Evolutionary conservation across 768 basidiomycete genomes (phyloP).

Genomic region (Chiua virens): DNA sequence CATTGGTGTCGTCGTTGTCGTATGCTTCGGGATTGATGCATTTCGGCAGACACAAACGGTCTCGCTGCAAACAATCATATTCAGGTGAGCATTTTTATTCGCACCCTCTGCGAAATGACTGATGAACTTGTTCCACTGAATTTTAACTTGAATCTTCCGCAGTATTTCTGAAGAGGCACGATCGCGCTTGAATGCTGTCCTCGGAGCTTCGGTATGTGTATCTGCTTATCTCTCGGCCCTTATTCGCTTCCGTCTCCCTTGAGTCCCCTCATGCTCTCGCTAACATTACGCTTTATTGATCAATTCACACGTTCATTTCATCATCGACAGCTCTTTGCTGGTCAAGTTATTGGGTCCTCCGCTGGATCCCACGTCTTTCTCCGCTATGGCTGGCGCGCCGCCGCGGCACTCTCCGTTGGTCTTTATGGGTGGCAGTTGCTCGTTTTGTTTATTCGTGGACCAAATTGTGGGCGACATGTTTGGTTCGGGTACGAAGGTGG

Average conservation of each 20-base stretch:
- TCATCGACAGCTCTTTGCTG: conserved; percentile 27
- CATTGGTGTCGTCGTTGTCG: conserved; percentile 40
- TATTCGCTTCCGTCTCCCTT: neutral
- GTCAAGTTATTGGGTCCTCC: conserved; percentile 46
- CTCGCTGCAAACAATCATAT: conserved; percentile 28
- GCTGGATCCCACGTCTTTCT: conserved; percentile 43
- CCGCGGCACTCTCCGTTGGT: conserved; percentile 33
- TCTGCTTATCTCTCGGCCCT: too few species aligned
- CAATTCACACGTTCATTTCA: neutral
- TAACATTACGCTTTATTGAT: neutral
- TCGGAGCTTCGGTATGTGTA: conserved; percentile 26
- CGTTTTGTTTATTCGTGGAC: conserved; percentile 39
- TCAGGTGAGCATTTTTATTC: conserved; percentile 15
- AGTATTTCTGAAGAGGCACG: conserved; percentile 31
- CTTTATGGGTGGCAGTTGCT: conserved; percentile 35
- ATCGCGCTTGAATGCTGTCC: conserved; percentile 31
- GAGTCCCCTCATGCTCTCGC: neutral
- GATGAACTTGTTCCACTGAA: neutral
- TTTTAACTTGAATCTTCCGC: neutral
- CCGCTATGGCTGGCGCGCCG: conserved; percentile 39
- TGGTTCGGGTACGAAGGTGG: conserved; percentile 73
- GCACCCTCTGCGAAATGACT: neutral
- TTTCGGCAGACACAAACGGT: conserved; percentile 43
- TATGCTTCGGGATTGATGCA: conserved; percentile 42
- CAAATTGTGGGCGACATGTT: conserved; percentile 31